Evolutionary conservation across 768 basidiomycete species (phyloP).

Genomic region (Multifurca ochricompacta): DNA sequence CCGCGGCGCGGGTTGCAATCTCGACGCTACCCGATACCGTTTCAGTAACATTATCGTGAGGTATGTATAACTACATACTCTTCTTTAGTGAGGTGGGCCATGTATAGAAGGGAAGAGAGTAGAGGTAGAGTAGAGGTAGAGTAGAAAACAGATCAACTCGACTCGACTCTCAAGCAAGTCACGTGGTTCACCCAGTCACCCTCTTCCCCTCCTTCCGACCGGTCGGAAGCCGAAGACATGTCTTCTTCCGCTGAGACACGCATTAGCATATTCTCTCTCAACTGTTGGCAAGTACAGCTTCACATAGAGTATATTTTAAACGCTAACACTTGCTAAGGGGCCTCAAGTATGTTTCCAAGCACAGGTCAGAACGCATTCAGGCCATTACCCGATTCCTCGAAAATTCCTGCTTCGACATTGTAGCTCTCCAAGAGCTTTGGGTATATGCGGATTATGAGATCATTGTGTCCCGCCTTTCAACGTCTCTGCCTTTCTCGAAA

Average conservation of each 20-base stretch:
- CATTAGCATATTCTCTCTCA: conserved; percentile 61
- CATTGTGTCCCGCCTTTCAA: conserved; percentile 47
- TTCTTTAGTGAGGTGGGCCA: conserved; percentile 30
- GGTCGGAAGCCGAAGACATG: conserved; percentile 20
- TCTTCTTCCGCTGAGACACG: conserved; percentile 28
- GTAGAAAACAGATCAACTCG: not conserved
- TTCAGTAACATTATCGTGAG: not conserved
- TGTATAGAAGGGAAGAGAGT: conserved; percentile 5
- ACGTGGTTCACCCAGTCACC: not conserved
- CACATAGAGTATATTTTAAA: not conserved
- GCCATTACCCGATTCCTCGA: conserved; percentile 67
- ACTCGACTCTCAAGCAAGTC: not conserved
- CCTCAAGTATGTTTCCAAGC: conserved; percentile 74
- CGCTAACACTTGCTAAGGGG: conserved; percentile 47
- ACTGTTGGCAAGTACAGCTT: conserved; percentile 57
- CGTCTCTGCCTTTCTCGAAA: conserved; percentile 60
- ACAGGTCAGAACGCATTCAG: conserved; percentile 59
- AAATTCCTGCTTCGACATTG: conserved; percentile 60
- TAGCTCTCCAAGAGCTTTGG: conserved; percentile 88
- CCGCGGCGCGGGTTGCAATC: conserved; percentile 77
- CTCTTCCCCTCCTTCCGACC: too few species aligned
- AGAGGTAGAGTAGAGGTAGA: too few species aligned
- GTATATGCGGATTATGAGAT: conserved; percentile 71
- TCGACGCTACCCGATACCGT: conserved; percentile 53
- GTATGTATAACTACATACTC: conserved; percentile 25